These are phyloP conservation scores for Exophiala phaeomuriformis DNA, from an alignment of 2,329 filamentous ascomycete species.

Conservation along the genomic window DNA sequence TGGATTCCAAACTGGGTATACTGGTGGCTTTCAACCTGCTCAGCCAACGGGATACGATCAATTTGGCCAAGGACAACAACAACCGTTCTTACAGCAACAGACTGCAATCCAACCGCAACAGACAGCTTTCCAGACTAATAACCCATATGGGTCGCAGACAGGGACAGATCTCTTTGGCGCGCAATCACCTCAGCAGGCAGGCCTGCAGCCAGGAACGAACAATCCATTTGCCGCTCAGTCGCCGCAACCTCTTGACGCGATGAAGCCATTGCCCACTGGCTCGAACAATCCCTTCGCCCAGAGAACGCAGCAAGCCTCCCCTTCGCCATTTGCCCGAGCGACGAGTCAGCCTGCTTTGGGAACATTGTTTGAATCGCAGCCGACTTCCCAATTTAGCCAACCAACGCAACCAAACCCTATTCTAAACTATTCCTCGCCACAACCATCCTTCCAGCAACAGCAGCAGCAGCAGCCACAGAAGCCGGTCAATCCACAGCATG, in stretches of 20 bases:
- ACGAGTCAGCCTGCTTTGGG: constrained; percentile 63
- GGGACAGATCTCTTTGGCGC: constrained; percentile 32
- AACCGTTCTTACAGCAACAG: constrained; percentile 44
- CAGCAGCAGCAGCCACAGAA: constrained; percentile 35
- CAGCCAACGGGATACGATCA: constrained; percentile 36
- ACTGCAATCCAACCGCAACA: constrained; percentile 55
- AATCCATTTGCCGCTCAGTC: constrained; percentile 78
- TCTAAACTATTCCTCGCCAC: constrained; percentile 43
- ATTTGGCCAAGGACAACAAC: constrained; percentile 37
- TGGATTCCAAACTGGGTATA: constrained; percentile 62
- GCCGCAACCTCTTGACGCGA: constrained; percentile 52
- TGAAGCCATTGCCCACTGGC: constrained; percentile 80
- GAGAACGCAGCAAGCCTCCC: constrained; percentile 19
- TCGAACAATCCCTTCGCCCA: constrained; percentile 94
- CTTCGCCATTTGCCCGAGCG: constrained; percentile 53
- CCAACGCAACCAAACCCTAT: constrained; percentile 49
- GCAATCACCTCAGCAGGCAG: constrained; percentile 43
- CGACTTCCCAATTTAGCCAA: constrained; percentile 52
- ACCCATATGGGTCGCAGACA: constrained; percentile 52
- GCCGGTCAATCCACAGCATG: constrained; percentile 50
- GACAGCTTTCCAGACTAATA: constrained; percentile 50
- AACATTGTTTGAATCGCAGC: constrained; percentile 76
- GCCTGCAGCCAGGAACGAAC: constrained; percentile 72
- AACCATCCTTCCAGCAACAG: constrained; percentile 40
- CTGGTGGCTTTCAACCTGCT: constrained; percentile 65